Evolutionary conservation across 2,329 filamentous ascomycete genomes (phyloP).

Genomic region (Aspergillus ustus): DNA sequence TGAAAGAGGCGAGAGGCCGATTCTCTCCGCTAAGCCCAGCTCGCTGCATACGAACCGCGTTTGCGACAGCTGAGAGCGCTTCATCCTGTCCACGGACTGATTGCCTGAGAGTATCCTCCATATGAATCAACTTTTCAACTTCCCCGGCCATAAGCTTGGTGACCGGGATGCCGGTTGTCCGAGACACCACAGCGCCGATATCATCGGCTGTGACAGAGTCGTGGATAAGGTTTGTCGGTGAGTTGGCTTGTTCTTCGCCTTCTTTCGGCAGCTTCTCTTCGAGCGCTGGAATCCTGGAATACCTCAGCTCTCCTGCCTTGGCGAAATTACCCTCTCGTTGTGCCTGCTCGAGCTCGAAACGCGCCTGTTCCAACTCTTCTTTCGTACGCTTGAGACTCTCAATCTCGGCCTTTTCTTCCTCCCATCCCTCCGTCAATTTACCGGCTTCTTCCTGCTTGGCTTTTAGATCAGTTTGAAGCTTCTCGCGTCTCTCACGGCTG

Average conservation of each 20-base stretch:
- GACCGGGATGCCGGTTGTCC: constrained; percentile 90
- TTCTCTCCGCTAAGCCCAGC: constrained; percentile 92
- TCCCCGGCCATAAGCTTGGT: constrained; percentile 91
- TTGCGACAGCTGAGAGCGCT: constrained; percentile 84
- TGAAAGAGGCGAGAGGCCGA: constrained; percentile 88
- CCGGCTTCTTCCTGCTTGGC: constrained; percentile 75
- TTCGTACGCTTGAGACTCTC: constrained; percentile 86
- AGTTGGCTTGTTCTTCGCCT: constrained; percentile 53
- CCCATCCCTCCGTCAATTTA: constrained; percentile 82
- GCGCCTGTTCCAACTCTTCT: constrained; percentile 83
- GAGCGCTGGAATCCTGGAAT: constrained; percentile 80
- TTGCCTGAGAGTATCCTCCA: constrained; percentile 86
- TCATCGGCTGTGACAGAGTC: constrained; percentile 96
- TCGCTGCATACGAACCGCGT: constrained; percentile 91
- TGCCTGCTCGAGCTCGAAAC: constrained; percentile 83
- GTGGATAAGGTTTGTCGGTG: constrained; percentile 71
- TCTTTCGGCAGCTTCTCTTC: constrained; percentile 82
- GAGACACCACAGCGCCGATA: constrained; percentile 88
- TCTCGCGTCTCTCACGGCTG: constrained; percentile 84
- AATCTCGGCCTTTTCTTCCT: constrained; percentile 84
- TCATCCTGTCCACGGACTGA: constrained; percentile 93
- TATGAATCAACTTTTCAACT: constrained; percentile 90
- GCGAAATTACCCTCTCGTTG: constrained; percentile 88
- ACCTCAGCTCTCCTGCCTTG: constrained; percentile 87
- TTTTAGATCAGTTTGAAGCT: constrained; percentile 77